These are phyloP conservation scores for Clarireedia monteithiana DNA, from an alignment of 2,329 filamentous ascomycete species.

Conservation along the genomic window DNA sequence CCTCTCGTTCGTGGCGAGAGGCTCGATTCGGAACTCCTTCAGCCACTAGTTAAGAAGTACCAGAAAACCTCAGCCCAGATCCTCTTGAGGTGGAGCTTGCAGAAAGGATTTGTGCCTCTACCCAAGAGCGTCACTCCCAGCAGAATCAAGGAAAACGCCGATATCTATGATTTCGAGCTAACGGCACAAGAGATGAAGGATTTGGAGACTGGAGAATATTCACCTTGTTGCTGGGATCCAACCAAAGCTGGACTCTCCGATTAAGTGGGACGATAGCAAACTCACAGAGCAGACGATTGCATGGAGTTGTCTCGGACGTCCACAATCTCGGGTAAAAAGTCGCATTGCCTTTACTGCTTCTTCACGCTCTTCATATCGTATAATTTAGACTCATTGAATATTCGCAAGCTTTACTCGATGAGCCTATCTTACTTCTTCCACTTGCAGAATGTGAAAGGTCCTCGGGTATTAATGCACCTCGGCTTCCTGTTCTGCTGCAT, in stretches of 20 bases:
- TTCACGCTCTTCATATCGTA: too few relatives aligned
- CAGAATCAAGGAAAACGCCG: constrained; percentile 57
- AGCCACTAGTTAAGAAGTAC: constrained; percentile 61
- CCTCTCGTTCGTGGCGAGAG: constrained; percentile 61
- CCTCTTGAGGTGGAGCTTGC: constrained; percentile 71
- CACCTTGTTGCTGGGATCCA: constrained; percentile 50
- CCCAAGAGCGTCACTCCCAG: constrained; percentile 65
- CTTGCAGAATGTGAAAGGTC: too few relatives aligned
- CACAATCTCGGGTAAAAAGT: too few relatives aligned
- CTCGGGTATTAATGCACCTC: too few relatives aligned
- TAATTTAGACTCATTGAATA: too few relatives aligned
- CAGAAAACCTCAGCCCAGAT: constrained; percentile 69
- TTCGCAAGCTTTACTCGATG: too few relatives aligned
- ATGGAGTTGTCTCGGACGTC: too few relatives aligned
- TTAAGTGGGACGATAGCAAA: constrained; percentile 25
- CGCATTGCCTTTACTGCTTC: too few relatives aligned
- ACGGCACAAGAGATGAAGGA: constrained; percentile 43
- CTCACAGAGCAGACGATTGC: too few relatives aligned
- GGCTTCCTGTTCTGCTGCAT: too few relatives aligned
- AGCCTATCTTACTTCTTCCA: too few relatives aligned
- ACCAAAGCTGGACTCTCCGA: constrained; percentile 36
- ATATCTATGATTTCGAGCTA: constrained; percentile 48
- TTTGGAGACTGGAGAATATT: constrained; percentile 44
- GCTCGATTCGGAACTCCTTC: constrained; percentile 58
- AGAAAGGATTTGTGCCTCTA: constrained; percentile 67